These are phyloP conservation scores for Escallonia herrerae DNA, from an alignment of 129 eudicot genomes.

Conservation along the genomic window DNA sequence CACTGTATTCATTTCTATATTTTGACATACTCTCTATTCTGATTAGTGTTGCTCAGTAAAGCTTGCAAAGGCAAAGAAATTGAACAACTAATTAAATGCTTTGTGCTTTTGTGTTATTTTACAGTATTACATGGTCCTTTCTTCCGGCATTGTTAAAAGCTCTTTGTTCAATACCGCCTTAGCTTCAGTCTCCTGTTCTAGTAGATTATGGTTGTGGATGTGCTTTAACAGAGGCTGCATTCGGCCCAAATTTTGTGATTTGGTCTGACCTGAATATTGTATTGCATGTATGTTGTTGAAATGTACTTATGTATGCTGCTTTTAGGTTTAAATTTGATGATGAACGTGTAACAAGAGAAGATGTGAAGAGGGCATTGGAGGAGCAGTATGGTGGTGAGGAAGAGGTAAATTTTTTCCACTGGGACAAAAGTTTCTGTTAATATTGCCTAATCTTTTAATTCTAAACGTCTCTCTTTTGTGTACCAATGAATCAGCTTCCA, in stretches of 20 bases:
- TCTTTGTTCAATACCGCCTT: background rate
- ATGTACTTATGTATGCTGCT: conserved; percentile 7
- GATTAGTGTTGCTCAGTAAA: background rate
- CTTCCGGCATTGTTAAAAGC: background rate
- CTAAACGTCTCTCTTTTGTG: background rate
- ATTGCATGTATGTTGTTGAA: background rate
- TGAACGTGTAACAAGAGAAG: conserved; percentile 95
- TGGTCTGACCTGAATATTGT: background rate
- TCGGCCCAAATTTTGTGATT: too few relatives aligned
- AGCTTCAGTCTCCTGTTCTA: background rate
- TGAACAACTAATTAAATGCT: background rate
- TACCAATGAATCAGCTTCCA: conserved; percentile 46
- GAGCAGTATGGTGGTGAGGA: conserved; percentile 99
- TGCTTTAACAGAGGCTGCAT: background rate
- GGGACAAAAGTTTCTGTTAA: background rate
- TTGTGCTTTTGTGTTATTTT: background rate
- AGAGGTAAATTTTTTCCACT: conserved; percentile 44
- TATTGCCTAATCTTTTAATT: background rate
- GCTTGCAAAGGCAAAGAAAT: background rate
- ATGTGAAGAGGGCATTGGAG: conserved; percentile 85
- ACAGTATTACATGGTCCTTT: background rate
- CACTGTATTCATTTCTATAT: too few relatives aligned
- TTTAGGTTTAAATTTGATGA: conserved; percentile 91
- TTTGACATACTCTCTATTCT: background rate
- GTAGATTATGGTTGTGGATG: background rate